A percentile compares a stretch with the other conserved stretches of the same genome.
Conservation (phyloP, 2,329 filamentous ascomycete genomes). For the Alternaria brassicicola region DNA sequence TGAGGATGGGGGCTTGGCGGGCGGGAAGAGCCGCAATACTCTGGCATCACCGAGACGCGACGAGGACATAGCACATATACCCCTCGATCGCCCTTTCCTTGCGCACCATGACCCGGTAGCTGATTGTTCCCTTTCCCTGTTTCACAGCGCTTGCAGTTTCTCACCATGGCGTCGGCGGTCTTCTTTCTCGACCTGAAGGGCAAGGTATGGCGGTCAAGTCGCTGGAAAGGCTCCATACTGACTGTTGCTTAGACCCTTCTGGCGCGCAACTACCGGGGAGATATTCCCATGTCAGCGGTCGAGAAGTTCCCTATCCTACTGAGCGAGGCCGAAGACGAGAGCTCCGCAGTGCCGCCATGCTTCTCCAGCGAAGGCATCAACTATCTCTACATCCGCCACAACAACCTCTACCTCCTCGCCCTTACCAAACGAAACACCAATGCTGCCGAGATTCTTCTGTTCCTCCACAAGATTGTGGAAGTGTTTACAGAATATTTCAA, state of each 20-base stretch:
- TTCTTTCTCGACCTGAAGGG: conserved; percentile 99
- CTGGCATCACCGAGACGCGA: conserved; percentile 19
- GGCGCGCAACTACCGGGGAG: conserved; percentile 96
- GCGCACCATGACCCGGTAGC: conserved; percentile 19
- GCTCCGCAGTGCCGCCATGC: conserved; percentile 93
- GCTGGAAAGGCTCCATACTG: conserved; percentile 33
- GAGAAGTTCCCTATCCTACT: conserved; percentile 97
- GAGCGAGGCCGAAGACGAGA: conserved; percentile 98
- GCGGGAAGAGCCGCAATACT: conserved; percentile 16
- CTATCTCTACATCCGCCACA: conserved; percentile 99
- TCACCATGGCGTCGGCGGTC: conserved; percentile 88
- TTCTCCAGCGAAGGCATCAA: conserved; percentile 99
- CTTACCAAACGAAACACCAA: conserved; percentile 99
- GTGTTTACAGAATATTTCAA: conserved; percentile 99
- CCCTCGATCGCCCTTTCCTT: conserved; percentile 9
- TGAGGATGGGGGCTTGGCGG: conserved; percentile 5
- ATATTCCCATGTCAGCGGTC: conserved; percentile 98
- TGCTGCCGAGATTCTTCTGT: conserved; percentile 96
- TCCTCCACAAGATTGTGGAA: conserved; percentile 97
- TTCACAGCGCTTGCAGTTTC: neutral
- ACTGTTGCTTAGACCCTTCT: conserved; percentile 77
- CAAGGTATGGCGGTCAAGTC: conserved; percentile 70
- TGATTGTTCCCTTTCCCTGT: neutral
- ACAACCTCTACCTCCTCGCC: conserved; percentile 97
- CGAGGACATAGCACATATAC: conserved; percentile 7